Conservation (phyloP, 1,284 basidiomycete species). For the Ceratobasidium sp. region DNA sequence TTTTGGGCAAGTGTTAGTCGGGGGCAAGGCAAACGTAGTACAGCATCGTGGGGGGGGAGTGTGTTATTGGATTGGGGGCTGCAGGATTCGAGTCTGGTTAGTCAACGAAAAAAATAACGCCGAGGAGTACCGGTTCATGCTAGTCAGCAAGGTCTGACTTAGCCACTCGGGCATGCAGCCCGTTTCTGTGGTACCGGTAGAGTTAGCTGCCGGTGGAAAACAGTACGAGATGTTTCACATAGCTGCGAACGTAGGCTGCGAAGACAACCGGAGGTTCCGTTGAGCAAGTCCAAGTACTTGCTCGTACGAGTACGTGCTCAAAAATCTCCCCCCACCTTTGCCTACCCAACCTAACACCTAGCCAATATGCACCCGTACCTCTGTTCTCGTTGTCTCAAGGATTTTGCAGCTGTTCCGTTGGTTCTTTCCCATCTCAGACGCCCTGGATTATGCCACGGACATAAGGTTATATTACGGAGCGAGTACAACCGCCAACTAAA, state of each 20-base stretch:
- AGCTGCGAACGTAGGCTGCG: neutral
- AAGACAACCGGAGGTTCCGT: neutral
- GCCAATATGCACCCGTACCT: neutral
- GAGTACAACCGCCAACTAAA: neutral
- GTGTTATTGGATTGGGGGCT: neutral
- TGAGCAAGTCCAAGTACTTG: slow-evolving; percentile 1
- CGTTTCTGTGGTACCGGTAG: neutral
- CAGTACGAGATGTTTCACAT: neutral
- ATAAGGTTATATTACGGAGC: neutral
- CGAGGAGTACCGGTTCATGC: slow-evolving; percentile 2
- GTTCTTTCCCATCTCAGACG: neutral
- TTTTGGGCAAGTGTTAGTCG: neutral
- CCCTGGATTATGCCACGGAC: neutral
- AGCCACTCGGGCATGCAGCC: neutral
- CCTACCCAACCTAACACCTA: neutral
- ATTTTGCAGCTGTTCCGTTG: neutral
- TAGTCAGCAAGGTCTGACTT: neutral
- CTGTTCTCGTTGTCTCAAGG: neutral
- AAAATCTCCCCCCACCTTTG: neutral
- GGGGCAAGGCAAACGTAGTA: neutral
- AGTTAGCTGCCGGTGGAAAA: neutral
- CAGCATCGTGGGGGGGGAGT: slow-evolving; percentile 1
- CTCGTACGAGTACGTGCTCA: neutral
- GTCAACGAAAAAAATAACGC: neutral
- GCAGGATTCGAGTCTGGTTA: neutral